phyloP scores from a whole-genome alignment of 345 rosid genomes.

The Microcos paniculata region DNA sequence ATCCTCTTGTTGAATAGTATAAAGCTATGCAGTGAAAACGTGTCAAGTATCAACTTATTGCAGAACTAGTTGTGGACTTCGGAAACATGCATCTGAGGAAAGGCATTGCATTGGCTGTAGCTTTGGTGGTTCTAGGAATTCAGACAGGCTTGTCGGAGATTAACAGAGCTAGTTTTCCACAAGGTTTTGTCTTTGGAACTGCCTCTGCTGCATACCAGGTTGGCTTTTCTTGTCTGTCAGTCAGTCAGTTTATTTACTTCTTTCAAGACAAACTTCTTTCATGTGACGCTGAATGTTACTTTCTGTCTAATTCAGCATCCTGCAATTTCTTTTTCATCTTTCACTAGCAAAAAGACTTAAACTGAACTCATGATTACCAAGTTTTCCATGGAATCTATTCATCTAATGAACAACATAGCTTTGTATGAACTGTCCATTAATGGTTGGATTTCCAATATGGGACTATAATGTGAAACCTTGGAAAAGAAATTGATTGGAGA shows the following conservation, averaged over 20 bases:
- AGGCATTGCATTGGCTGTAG: conserved; percentile 13
- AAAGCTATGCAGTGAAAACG: too few relatives aligned
- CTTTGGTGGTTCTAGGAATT: conserved; percentile 19
- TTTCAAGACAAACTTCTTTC: not conserved
- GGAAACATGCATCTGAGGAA: conserved; percentile 15
- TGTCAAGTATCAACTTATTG: not conserved
- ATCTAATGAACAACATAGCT: too few relatives aligned
- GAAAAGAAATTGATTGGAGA: not conserved
- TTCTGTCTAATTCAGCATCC: not conserved
- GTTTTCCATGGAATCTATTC: not conserved
- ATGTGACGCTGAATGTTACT: not conserved
- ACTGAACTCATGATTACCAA: not conserved
- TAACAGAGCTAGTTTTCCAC: conserved; percentile 45
- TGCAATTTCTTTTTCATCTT: not conserved
- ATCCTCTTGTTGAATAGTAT: too few relatives aligned
- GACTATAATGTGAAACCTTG: not conserved
- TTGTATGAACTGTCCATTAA: not conserved
- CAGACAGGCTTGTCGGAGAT: conserved; percentile 32
- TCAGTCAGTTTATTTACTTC: not conserved
- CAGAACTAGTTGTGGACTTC: not conserved
- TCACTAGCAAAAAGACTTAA: not conserved
- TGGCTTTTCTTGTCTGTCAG: not conserved
- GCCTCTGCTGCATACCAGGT: conserved; percentile 62
- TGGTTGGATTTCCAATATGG: too few relatives aligned
- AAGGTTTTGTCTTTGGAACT: conserved; percentile 57